Base-by-base conservation (phyloP, 225 moss, liverwort and hornwort species). In the Polytrichum commune region DNA sequence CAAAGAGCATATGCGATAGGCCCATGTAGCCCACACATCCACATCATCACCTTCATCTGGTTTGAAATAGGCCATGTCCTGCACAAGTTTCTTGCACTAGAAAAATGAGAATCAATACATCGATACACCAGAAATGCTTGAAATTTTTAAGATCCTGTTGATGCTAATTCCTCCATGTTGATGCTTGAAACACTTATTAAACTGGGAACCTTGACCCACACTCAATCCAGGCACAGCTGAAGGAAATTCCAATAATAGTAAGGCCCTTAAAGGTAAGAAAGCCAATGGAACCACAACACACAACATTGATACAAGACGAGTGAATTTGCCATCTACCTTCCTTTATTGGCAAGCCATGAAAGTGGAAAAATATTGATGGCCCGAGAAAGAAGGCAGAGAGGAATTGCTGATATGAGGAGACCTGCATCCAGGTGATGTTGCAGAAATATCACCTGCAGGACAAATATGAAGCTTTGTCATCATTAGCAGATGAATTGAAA, bases 41-140 rank as follows among this genome's bases (percentile, higher is more conserved):
- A 89, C 73, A 88, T 80, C 88, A 88, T 80, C 71, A 85, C 82
- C 78, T 89, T 89, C 88, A 89, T 89, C 58, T 73, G 78, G 35
- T 81, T 83, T 64, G 88, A 72, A 32, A 89, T 85, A 1, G 83
- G 83, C 63, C 72, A 66, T 65, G 69, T 83, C 80, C 85, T 89
- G 81, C 24, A 23, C 23, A 62, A 62, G 10, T 23, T 26, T 62
- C 10, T 62, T 27, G 24, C 38, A 10, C 19, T 38, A 9, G 25
- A 27, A n/a, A 5, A 63, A 6, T n/a, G 19, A 58, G 57, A 58
- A 19, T 23, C 23, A 23, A n/a, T 22, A 5, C 57, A 23, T n/a
- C n/a, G n/a, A 58, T 23, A n/a, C 23, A 58, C 57, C n/a, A 64
- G 28, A 13, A 58, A 27, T 69, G 8, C 16, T 38, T 29, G 22